Conservation (phyloP, 2,329 filamentous ascomycete species). For the Coniochaeta prunicola region DNA sequence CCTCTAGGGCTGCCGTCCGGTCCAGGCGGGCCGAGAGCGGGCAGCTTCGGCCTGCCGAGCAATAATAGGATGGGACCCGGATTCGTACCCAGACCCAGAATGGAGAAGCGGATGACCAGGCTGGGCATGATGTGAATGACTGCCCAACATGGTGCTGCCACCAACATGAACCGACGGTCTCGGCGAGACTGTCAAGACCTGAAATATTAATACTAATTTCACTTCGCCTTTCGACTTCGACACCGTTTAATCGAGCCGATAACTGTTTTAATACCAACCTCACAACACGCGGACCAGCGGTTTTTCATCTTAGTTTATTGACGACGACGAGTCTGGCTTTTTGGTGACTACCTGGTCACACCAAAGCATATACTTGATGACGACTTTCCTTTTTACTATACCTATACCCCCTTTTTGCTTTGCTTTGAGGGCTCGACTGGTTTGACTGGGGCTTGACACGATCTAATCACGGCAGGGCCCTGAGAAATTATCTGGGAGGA, state of each 20-base stretch:
- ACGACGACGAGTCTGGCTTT: neutral
- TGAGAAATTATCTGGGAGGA: neutral
- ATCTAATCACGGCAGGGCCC: neutral
- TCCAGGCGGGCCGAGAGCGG: slow-evolving; percentile 6
- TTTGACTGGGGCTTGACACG: no score
- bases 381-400: slow-evolving; percentile 8
- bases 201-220: neutral
- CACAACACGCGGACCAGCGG: neutral
- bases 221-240: neutral
- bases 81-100: slow-evolving; percentile 35
- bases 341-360: neutral
- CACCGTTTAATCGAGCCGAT: neutral
- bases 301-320: neutral
- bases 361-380: slow-evolving; percentile 8
- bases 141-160: no score
- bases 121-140: slow-evolving; percentile 51
- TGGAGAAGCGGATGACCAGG: slow-evolving; percentile 58
- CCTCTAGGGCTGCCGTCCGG: slow-evolving; percentile 18
- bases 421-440: neutral
- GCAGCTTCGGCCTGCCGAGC: slow-evolving; percentile 25
- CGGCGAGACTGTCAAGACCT: neutral
- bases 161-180: neutral
- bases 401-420: slow-evolving; percentile 11
- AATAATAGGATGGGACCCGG: slow-evolving; percentile 14
- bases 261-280: neutral